Base-by-base conservation (phyloP, 257 asterid genomes). In the Nicotiana undulata region DNA sequence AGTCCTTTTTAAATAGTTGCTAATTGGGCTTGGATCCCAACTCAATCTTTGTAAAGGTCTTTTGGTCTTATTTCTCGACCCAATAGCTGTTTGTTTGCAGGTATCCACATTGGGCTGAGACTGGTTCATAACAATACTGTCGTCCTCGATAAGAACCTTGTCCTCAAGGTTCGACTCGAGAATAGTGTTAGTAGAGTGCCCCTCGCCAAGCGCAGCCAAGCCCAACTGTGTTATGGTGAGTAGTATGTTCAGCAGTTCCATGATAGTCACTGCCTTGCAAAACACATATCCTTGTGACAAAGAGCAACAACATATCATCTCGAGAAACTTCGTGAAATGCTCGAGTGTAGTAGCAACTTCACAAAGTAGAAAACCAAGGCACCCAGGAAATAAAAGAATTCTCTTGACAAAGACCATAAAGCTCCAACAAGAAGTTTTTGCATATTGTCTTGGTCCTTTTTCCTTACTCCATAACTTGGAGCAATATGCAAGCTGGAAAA, bases 391-490 rank as follows among this genome's bases (percentile, higher is more conserved):
- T 52, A 84, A 97, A 88, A 82, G 95, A 87, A 88, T 91, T 52
- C 91, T 89, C 97, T 92, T 94, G 77, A 90, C 95, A 53, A 94
- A 94, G 26, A 94, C 93, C 75, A 92, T 83, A 85, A 81, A 90
- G 90, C 90, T 96, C 78, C 90, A 70, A 59, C 84, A 87, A 7
- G 97, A 97, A 83, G 97, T 87, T 17, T 97, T 97, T 87, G 91
- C 97, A 12, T 91, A 90, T 86, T 91, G 96, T 83, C 65, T 89
- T 17, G 88, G 83, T 70, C 97, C 98, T 68, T 89, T 91, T 86
- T 89, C 92, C 86, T 91, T 76, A 79, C 91, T 92, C 91, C 89
- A 83, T 83, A 94, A 79, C 87, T 92, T 94, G 86, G 92, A 91
- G 85, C 87, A 88, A 89, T 89, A 94, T 2, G 97, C 98, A 52